Conservation (phyloP, 345 rosid genomes). For the Bruguiera gymnorhiza region DNA sequence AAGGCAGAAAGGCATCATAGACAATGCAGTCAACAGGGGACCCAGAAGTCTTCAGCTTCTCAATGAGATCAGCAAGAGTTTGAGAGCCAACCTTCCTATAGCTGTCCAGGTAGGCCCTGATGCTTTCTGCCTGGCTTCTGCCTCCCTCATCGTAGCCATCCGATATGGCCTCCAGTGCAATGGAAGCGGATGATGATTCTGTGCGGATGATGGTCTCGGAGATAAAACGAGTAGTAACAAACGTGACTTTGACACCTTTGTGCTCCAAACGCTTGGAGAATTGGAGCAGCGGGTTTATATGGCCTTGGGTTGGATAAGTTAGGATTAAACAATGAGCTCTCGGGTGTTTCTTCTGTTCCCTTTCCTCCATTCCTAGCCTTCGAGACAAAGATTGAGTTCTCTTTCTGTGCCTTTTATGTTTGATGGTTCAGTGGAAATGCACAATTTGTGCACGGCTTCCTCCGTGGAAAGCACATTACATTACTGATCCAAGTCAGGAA, state of each 20-base stretch:
- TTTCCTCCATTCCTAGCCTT: neutral
- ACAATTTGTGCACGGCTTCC: too few relatives aligned
- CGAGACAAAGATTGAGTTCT: too few relatives aligned
- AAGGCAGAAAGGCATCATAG: constrained; percentile 27
- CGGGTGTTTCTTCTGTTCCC: neutral
- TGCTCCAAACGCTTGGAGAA: constrained; percentile 35
- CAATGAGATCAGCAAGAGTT: constrained; percentile 14
- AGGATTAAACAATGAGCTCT: constrained; percentile 25
- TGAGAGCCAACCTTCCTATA: constrained; percentile 14
- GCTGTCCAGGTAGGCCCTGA: constrained; percentile 6
- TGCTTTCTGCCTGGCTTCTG: neutral
- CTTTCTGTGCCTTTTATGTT: too few relatives aligned
- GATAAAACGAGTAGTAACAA: constrained; percentile 23
- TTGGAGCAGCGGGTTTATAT: constrained; percentile 35
- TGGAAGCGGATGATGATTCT: neutral
- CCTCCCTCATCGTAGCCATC: constrained; percentile 32
- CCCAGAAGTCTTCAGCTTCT: constrained; percentile 12
- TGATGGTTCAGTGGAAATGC: too few relatives aligned
- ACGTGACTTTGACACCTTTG: constrained; percentile 29
- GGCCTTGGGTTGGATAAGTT: constrained; percentile 35
- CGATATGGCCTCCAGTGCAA: constrained; percentile 22
- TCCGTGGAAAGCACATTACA: too few relatives aligned
- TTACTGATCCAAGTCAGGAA: too few relatives aligned
- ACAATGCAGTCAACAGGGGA: constrained; percentile 19
- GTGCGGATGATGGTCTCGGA: constrained; percentile 9